phyloP scores from a whole-genome alignment of 495 filamentous ascomycete genomes.

The Daldinia childiae region DNA sequence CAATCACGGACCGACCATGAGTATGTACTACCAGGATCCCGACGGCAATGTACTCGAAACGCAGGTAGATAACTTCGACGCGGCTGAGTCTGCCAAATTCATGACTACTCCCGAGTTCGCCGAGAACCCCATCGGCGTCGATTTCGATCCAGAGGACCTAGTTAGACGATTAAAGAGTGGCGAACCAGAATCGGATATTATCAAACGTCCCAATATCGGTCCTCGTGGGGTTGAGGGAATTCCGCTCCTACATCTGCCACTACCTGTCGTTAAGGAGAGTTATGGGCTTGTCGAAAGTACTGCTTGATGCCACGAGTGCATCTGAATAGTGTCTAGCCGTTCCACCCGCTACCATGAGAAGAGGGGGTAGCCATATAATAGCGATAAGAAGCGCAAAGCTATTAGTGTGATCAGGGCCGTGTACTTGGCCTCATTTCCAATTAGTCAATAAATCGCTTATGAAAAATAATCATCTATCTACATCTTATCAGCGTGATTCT shows the following conservation, averaged over 20 bases:
- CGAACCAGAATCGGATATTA: slow-evolving; percentile 45
- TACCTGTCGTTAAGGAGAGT: slow-evolving; percentile 29
- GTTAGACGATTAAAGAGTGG: slow-evolving; percentile 47
- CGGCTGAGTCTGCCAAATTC: slow-evolving; percentile 48
- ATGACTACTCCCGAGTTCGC: slow-evolving; percentile 39
- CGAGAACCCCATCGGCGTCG: slow-evolving; percentile 50
- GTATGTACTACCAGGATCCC: slow-evolving; percentile 59
- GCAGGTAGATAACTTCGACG: slow-evolving; percentile 57
- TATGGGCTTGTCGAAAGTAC: slow-evolving; percentile 19
- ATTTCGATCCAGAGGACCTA: slow-evolving; percentile 53
- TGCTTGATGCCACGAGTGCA: slow-evolving; percentile 6
- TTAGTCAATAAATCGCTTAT: too few species aligned
- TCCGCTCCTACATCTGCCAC: slow-evolving; percentile 25
- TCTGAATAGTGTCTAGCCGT: not conserved
- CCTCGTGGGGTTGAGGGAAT: slow-evolving; percentile 19
- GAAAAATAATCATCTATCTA: too few species aligned
- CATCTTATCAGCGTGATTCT: too few species aligned
- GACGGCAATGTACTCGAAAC: slow-evolving; percentile 60
- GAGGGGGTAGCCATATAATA: not conserved
- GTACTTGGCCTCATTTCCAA: too few species aligned
- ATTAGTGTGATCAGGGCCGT: too few species aligned
- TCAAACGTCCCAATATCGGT: slow-evolving; percentile 46
- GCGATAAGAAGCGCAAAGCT: not conserved
- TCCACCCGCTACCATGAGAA: not conserved
- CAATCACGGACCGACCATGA: slow-evolving; percentile 57